A percentile compares a stretch with the other conserved stretches of the same genome.
Evolutionary conservation across 148 eudicot genomes (phyloP).

Genomic region (Camellia japonica): DNA sequence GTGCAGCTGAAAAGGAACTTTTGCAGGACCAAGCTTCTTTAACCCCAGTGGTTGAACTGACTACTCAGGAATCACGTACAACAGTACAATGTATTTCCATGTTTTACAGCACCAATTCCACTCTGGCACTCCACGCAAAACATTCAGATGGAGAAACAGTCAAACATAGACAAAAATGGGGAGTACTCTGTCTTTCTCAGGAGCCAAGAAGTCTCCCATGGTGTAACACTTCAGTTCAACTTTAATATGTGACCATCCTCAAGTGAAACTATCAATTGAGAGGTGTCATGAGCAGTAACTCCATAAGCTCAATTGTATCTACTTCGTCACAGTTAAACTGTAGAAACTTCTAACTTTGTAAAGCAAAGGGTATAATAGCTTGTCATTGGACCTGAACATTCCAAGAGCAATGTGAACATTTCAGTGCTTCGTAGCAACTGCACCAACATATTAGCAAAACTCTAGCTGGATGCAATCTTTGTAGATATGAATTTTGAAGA

Average conservation of each 20-base stretch:
- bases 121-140: too few relatives aligned
- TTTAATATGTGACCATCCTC: not conserved
- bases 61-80: too few relatives aligned
- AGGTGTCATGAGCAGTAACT: not conserved
- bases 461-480: not conserved
- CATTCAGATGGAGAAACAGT: too few relatives aligned
- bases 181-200: too few relatives aligned
- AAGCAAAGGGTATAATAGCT: not conserved
- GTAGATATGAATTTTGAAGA: not conserved
- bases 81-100: too few relatives aligned
- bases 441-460: not conserved
- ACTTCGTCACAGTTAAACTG: not conserved
- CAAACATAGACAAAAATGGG: too few relatives aligned
- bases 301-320: not conserved
- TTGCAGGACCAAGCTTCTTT: too few relatives aligned
- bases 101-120: too few relatives aligned
- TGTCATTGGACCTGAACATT: conserved; percentile 4
- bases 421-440: not conserved
- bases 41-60: too few relatives aligned
- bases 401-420: not conserved
- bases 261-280: not conserved
- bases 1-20: too few relatives aligned
- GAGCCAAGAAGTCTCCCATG: too few relatives aligned
- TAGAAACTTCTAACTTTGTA: not conserved
- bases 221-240: not conserved